Base-by-base conservation (phyloP, 202 grass and related monocot species). In the Eragrostis tef region DNA sequence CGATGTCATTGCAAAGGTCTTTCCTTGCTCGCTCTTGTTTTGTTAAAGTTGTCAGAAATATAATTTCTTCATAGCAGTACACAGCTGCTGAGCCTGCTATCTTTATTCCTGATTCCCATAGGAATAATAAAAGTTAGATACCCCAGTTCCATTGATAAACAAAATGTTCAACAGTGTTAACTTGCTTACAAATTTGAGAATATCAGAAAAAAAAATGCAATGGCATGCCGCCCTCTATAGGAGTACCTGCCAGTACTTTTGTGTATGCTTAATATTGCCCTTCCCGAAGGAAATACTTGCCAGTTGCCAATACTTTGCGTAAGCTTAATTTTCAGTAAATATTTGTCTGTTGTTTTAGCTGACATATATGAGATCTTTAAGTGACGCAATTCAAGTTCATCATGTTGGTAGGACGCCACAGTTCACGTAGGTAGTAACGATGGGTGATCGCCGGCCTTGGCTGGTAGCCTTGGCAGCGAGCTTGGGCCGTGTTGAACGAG, bases 1-100 rank as follows among this genome's bases (percentile, higher is more conserved):
- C 6, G 93, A 99, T 90, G 91, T 93, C 64, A 99, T 99, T 22
- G 96, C 96, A 14, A 99, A 96, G 96, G 96, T 99, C 9, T 67
- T 71, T 79, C 56, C 64, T 19, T 89, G 71, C 79, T 70, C 29
- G 1, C 9, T 52, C 20, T 64, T 72, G 22, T 79, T 39, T 74
- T 11, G 17, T 73, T 52, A 29, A 21, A 62, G 60, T 57, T 39
- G 25, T 15, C 39, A 64, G 51, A n/a, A 75, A 19, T 14, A 48
- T 57, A 74, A 64, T 71, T 56, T 6, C 16, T 82, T 59, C 15
- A n/a, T 52, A 67, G 16, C 36, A 67, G 73, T 49, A 31, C 46
- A 43, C 34, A 63, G 43, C 50, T 85, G 36, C 20, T 22, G 15
- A 85, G 45, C 36, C 42, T 64, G 2, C 67, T 79, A 42, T 52